Evolutionary conservation across 2,329 filamentous ascomycete genomes (phyloP).

Genomic region (Claviceps monticola): DNA sequence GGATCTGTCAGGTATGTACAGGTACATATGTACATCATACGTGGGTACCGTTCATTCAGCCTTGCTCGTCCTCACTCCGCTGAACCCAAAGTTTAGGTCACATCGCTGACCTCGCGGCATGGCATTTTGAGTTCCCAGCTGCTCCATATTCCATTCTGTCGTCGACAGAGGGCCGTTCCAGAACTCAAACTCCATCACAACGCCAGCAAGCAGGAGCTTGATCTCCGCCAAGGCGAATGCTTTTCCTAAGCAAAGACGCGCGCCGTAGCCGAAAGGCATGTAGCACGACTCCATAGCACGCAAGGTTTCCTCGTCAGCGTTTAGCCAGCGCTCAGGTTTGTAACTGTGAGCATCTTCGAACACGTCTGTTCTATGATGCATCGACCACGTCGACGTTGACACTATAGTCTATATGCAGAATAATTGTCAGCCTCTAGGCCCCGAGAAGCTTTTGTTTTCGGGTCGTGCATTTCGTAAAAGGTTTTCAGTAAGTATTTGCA

Average conservation of each 20-base stretch:
- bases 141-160: conserved; percentile 1
- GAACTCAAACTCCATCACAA: conserved; percentile 1
- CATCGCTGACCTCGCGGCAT: conserved; percentile 3
- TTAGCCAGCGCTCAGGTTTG: conserved; percentile 4
- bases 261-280: conserved; percentile 4
- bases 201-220: conserved; percentile 2
- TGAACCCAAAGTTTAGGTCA: neutral
- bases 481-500: neutral
- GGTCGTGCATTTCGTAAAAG: neutral
- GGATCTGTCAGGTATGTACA: too few relatives aligned
- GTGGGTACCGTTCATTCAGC: too few relatives aligned
- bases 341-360: neutral
- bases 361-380: conserved; percentile 1
- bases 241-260: conserved; percentile 4
- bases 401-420: conserved; percentile 1
- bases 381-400: conserved; percentile 3
- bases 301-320: conserved; percentile 1
- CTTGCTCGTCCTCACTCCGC: neutral
- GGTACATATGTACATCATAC: too few relatives aligned
- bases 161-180: conserved; percentile 1
- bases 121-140: conserved; percentile 5
- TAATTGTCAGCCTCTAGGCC: neutral
- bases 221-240: conserved; percentile 3
- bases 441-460: neutral
- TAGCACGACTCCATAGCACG: conserved; percentile 5